Conservation (phyloP, 768 basidiomycete genomes). For the Neoboletus subvelutipes region DNA sequence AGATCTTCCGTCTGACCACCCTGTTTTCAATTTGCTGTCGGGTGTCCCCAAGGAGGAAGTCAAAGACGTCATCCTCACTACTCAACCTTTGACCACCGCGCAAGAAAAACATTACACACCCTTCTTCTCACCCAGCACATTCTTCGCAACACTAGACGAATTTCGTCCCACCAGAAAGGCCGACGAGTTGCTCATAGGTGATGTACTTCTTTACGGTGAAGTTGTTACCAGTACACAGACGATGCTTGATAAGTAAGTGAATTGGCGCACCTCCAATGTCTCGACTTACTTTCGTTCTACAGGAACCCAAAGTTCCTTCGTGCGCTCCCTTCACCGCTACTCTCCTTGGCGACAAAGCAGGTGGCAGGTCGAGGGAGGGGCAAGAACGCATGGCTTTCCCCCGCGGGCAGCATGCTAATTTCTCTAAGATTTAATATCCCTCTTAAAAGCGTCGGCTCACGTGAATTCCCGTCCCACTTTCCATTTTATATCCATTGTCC, state of each 20-base stretch:
- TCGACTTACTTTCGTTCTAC: not conserved
- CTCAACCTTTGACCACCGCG: slow-evolving; percentile 46
- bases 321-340: slow-evolving; percentile 67
- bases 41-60: slow-evolving; percentile 39
- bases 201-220: slow-evolving; percentile 82
- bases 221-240: slow-evolving; percentile 94
- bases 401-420: slow-evolving; percentile 83
- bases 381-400: slow-evolving; percentile 89
- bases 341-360: slow-evolving; percentile 87
- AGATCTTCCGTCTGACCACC: slow-evolving; percentile 24
- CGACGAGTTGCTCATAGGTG: slow-evolving; percentile 60
- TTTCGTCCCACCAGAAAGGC: slow-evolving; percentile 23
- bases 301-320: slow-evolving; percentile 79
- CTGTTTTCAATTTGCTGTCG: slow-evolving; percentile 17
- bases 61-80: slow-evolving; percentile 56
- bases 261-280: not conserved
- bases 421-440: slow-evolving; percentile 27
- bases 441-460: slow-evolving; percentile 11
- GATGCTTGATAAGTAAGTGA: slow-evolving; percentile 82
- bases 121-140: slow-evolving; percentile 64
- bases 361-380: slow-evolving; percentile 88
- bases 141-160: slow-evolving; percentile 51
- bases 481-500: not conserved
- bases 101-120: slow-evolving; percentile 51
- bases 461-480: slow-evolving; percentile 4